Evolutionary conservation across 257 asterid genomes (phyloP), one percentile per base, ranked within the genome.

Genomic region (Primulina tabacum): DNA sequence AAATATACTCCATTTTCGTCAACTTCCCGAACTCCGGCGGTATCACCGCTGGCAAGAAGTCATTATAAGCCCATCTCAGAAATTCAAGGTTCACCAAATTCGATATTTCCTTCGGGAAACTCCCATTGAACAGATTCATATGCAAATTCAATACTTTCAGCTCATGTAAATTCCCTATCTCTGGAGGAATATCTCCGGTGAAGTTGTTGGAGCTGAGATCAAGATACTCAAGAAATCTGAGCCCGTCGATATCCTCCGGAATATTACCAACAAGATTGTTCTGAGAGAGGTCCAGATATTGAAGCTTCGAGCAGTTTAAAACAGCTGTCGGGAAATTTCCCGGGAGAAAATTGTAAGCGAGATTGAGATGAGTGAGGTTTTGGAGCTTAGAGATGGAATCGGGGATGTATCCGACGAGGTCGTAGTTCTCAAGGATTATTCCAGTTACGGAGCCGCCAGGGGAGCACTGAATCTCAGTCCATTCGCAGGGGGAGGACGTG

Each of bases 101-200:
- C 6, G 84, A 87, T 35, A 93, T 93, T 73, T 87, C 90, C 29
- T 30, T 43, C 0, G 98, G 97, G 56, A 82, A 87, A 16, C 88
- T 81, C 5, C 97, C 96, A 6, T 84, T 68, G 71, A 90, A 86
- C 72, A 89, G 58, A 72, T 90, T 93, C 62, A 2, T 10, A 77
- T 79, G 1, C 16, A 93, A 71, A 63, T 34, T 0, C 72, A 93
- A 57, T 2, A 30, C 70, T 14, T 7, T 64, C 40, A 92, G 77
- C 69, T 73, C 78, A 2, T 79, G 73, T 75, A 92, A 65, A 33
- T 83, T 87, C 8, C 95, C 98, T 56, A 90, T 72, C 6, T 71
- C 69, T 68, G 87, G 82, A 24, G 98, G 98, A 57, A 92, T 70
- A 64, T 88, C 78, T n/a, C 97, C 98, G 72, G 89, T 81, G 89